Conservation (phyloP, 768 basidiomycete genomes). For the Phylloporus scabripes region DNA sequence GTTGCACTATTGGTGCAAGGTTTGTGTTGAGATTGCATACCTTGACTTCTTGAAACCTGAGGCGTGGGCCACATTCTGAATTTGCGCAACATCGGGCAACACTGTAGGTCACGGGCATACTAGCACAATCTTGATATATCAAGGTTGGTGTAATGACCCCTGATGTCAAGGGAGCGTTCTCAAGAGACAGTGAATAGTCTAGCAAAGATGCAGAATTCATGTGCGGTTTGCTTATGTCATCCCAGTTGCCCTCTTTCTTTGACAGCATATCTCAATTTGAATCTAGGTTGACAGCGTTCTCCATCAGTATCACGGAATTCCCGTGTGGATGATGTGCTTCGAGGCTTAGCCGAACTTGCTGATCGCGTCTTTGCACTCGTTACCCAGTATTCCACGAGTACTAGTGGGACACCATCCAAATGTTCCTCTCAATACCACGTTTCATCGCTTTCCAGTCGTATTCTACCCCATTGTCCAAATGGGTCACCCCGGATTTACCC, state of each 20-base stretch:
- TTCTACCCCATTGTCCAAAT: neutral
- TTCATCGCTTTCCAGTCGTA: neutral
- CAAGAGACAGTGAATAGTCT: too few species aligned
- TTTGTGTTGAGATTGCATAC: too few species aligned
- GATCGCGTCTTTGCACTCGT: constrained; percentile 17
- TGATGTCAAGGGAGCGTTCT: too few species aligned
- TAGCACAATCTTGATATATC: too few species aligned
- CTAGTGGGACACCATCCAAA: neutral
- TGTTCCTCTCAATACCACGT: neutral
- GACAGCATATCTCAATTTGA: neutral
- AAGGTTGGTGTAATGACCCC: too few species aligned
- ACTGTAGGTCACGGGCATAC: too few species aligned
- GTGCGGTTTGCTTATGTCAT: too few species aligned
- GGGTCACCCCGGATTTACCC: constrained; percentile 7
- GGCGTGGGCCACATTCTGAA: too few species aligned
- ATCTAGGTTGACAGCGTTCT: neutral
- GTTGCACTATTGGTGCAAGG: too few species aligned
- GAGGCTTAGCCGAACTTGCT: constrained; percentile 14
- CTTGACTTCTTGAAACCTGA: too few species aligned
- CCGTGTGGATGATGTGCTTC: neutral
- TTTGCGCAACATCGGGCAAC: too few species aligned
- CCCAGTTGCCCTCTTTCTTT: neutral
- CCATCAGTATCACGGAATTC: neutral
- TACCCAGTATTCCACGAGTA: neutral
- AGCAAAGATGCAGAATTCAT: too few species aligned